Evolutionary conservation across 2,329 filamentous ascomycete genomes (phyloP), one percentile per base, ranked within the genome.

Genomic region (Colletotrichum tabaci): DNA sequence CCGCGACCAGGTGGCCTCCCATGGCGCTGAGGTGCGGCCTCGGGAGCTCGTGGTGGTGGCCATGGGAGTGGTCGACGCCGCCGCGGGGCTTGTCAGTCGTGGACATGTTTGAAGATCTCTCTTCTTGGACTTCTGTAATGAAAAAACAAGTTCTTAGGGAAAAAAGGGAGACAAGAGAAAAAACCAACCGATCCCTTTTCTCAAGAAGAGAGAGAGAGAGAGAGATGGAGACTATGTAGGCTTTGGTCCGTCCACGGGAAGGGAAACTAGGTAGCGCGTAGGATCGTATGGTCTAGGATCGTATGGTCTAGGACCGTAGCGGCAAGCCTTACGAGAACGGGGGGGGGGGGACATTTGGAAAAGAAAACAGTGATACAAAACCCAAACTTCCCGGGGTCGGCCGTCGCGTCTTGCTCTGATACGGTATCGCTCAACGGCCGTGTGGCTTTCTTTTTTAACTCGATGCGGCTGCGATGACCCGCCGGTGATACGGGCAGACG

Each of bases 1-100:
- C 79, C 42, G 82, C 82, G 13, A 84, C 78, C 35, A 82, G 62
- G 26, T 82, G 62, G 26, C 67, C 49, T 6, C 47, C 49, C 23
- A 62, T 10, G 7, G 30, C 13, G 23, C 9, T 63, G 38, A 63
- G 61, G 23, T 63, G 61, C 8, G 61, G 30, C 21, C 44, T 53
- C 6, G 3, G 61, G 3, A 53, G 15, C 5, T 44, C 21, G 35
- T 50, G 58, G 58, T 61, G 60, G 3, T 53, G 38, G 49, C 49
- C 61, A 7, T 44, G 4, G 21, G 49, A 15, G 38, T 30, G 46
- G 30, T 61, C 46, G 2, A 35, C 30, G 30, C 50, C 46, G 8
- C 35, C 23, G 38, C 47, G 49, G 38, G 13, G 30, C 16, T 63
- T 40, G 8, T 56, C 47, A 6, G 21, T 40, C 15, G 38, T 35